Conservation (phyloP, 768 basidiomycete species). For the Aureoboletus auriporus region DNA sequence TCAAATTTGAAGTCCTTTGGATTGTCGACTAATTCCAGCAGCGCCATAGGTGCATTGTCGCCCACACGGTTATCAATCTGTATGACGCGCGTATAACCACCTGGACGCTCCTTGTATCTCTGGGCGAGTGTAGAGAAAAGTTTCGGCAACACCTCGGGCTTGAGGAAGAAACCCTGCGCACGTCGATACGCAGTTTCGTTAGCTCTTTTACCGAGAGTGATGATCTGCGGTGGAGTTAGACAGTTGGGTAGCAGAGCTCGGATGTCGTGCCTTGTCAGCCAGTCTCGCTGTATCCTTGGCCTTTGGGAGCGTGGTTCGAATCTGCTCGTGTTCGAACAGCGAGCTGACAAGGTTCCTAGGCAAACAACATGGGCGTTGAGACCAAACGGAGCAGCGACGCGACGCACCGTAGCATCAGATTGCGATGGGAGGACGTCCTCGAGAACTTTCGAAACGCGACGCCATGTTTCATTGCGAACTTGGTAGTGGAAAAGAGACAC, state of each 20-base stretch:
- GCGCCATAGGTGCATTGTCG: slow-evolving; percentile 90
- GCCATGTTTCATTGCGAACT: slow-evolving; percentile 81
- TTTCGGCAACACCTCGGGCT: slow-evolving; percentile 68
- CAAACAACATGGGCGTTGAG: slow-evolving; percentile 6
- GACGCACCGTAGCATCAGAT: slow-evolving; percentile 84
- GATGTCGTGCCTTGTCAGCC: slow-evolving; percentile 75
- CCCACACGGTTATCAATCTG: slow-evolving; percentile 86
- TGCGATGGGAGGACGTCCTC: slow-evolving; percentile 86
- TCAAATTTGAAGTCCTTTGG: slow-evolving; percentile 86
- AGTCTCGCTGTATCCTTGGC: slow-evolving; percentile 88
- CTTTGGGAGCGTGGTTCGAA: slow-evolving; percentile 93
- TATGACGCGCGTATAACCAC: slow-evolving; percentile 94
- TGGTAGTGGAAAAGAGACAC: not conserved
- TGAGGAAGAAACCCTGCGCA: slow-evolving; percentile 78
- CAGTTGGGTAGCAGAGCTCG: not conserved
- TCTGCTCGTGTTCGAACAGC: slow-evolving; percentile 90
- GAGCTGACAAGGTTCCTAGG: slow-evolving; percentile 89
- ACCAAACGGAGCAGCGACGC: not conserved
- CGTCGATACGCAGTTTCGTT: slow-evolving; percentile 62
- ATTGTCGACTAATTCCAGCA: slow-evolving; percentile 94
- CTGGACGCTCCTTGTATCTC: slow-evolving; percentile 78
- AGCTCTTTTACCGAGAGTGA: slow-evolving; percentile 88
- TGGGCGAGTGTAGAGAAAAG: slow-evolving; percentile 75
- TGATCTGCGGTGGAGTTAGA: slow-evolving; percentile 50
- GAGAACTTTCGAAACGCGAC: slow-evolving; percentile 89